Conservation (phyloP, 2,329 filamentous ascomycete genomes). For the Pseudogymnoascus verrucosus region DNA sequence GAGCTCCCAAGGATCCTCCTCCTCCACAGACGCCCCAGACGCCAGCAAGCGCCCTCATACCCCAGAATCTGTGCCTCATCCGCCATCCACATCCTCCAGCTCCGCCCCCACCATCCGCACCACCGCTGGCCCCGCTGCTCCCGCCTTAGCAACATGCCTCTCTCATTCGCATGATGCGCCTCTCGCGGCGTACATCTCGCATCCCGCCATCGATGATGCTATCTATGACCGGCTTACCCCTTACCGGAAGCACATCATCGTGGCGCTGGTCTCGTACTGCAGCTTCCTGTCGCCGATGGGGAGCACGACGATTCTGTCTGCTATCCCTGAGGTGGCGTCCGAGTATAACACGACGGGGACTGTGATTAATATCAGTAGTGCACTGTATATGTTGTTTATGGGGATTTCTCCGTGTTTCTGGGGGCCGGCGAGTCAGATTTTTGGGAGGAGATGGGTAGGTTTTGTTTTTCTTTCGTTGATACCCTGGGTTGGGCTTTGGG, state of each 20-base stretch:
- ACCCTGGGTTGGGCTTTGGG: neutral
- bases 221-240: slow-evolving; percentile 58
- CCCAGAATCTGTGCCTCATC: neutral
- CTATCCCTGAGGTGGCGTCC: slow-evolving; percentile 63
- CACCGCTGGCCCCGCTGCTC: neutral
- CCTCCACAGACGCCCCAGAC: neutral
- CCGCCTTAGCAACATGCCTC: neutral
- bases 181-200: slow-evolving; percentile 22
- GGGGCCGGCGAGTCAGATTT: slow-evolving; percentile 62
- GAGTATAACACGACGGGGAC: slow-evolving; percentile 58
- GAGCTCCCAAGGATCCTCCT: neutral
- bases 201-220: slow-evolving; percentile 36
- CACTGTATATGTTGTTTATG: slow-evolving; percentile 69
- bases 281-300: slow-evolving; percentile 69
- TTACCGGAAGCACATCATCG: slow-evolving; percentile 57
- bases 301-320: slow-evolving; percentile 64
- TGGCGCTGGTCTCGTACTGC: slow-evolving; percentile 63
- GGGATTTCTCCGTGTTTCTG: slow-evolving; percentile 62
- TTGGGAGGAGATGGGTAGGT: slow-evolving; percentile 49
- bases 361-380: slow-evolving; percentile 67
- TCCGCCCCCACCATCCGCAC: neutral
- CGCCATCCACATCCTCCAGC: neutral
- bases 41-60: neutral
- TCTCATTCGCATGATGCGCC: neutral
- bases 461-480: neutral